Evolutionary conservation across 1,139 yeast species (phyloP).

Genomic region (Wickerhamomyces sp.): DNA sequence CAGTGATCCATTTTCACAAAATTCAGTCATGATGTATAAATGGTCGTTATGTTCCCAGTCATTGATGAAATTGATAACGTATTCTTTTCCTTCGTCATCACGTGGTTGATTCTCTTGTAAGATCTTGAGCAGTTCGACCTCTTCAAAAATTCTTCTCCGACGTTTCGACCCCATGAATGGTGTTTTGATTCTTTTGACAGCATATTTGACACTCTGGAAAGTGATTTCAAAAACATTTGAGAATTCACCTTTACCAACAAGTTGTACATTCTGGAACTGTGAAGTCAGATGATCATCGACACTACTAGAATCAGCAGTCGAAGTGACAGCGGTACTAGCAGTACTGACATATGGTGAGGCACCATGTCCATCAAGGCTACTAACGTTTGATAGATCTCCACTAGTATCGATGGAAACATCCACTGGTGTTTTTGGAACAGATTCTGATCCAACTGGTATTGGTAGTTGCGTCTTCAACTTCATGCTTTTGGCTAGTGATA

Average conservation of each 20-base stretch:
- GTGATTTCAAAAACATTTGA: constrained; percentile 80
- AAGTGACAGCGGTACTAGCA: constrained; percentile 10
- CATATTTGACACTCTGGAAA: constrained; percentile 62
- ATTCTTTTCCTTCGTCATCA: constrained; percentile 76
- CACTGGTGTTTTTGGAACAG: constrained; percentile 20
- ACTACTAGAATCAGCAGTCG: constrained; percentile 3
- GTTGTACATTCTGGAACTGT: constrained; percentile 66
- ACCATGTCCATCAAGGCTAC: constrained; percentile 11
- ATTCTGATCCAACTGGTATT: constrained; percentile 5
- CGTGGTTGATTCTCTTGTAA: constrained; percentile 34
- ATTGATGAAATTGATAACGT: constrained; percentile 72
- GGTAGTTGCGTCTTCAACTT: constrained; percentile 11
- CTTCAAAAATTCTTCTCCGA: constrained; percentile 47
- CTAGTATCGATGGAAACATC: constrained; percentile 18
- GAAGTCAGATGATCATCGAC: constrained; percentile 45
- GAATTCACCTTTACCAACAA: constrained; percentile 84
- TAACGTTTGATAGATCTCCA: constrained; percentile 14
- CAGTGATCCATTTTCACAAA: constrained; percentile 89
- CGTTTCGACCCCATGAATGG: constrained; percentile 49
- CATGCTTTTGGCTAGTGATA: constrained; percentile 23
- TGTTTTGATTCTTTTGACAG: constrained; percentile 75
- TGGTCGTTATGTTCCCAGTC: constrained; percentile 75
- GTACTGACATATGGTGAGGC: background rate
- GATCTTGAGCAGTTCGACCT: constrained; percentile 46
- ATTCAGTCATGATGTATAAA: constrained; percentile 90